Conservation (phyloP, 352 stramenopile genomes). For the Saprolegnia parasitica region DNA sequence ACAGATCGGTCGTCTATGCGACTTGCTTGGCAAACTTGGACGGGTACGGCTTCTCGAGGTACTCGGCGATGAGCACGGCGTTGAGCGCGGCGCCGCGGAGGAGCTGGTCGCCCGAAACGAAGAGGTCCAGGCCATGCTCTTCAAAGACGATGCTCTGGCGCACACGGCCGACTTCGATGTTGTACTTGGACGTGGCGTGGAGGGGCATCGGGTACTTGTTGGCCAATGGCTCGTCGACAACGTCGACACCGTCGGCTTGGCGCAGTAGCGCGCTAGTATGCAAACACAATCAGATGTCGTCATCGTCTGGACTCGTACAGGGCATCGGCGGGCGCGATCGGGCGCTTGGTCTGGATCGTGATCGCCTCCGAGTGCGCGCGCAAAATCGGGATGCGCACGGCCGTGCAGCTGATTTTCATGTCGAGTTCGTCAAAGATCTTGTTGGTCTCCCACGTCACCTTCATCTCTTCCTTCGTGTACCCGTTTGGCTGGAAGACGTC, state of each 20-base stretch:
- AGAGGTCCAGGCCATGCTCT: constrained; percentile 95
- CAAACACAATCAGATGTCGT: neutral
- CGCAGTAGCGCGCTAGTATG: constrained; percentile 11
- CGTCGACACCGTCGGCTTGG: constrained; percentile 88
- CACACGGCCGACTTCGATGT: constrained; percentile 96
- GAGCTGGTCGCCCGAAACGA: constrained; percentile 96
- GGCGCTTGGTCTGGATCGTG: constrained; percentile 90
- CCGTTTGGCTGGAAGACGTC: constrained; percentile 98
- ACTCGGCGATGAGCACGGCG: constrained; percentile 96
- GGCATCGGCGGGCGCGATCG: constrained; percentile 79
- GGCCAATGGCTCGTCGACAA: constrained; percentile 85
- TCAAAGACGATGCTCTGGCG: constrained; percentile 94
- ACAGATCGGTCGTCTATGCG: neutral
- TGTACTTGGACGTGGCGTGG: constrained; percentile 95
- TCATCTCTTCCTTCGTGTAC: constrained; percentile 99
- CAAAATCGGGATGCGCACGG: constrained; percentile 95
- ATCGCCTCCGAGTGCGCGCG: constrained; percentile 96
- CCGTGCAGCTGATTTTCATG: constrained; percentile 88
- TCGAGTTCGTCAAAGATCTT: constrained; percentile 95
- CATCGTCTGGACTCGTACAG: constrained; percentile 36
- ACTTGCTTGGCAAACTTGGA: constrained; percentile 30
- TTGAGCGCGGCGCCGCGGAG: constrained; percentile 96
- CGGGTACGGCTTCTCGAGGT: constrained; percentile 59
- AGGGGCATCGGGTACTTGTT: constrained; percentile 96
- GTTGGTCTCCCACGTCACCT: constrained; percentile 97